Conservation (phyloP, 306 rosid genomes). For the Cicer chorassanicum region DNA sequence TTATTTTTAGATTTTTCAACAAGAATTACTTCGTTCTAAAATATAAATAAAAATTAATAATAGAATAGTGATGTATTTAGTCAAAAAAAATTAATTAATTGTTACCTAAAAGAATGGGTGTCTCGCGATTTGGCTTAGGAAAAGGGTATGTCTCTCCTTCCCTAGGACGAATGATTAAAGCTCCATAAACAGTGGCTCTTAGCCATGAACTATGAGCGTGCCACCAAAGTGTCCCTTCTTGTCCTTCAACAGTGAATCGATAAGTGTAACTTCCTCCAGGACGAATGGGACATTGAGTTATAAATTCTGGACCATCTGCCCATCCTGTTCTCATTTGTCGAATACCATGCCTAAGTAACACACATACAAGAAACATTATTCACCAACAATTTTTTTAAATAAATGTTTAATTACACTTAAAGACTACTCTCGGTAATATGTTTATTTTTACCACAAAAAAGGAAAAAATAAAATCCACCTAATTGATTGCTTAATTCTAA, state of each 20-base stretch:
- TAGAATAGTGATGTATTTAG: no score
- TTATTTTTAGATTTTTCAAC: no score
- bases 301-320: slow-evolving; percentile 96
- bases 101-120: slow-evolving; percentile 73
- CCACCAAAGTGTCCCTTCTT: slow-evolving; percentile 99
- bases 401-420: no score
- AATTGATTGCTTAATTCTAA: no score
- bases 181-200: slow-evolving; percentile 90
- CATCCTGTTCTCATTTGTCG: slow-evolving; percentile 86
- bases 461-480: no score
- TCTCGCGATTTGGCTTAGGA: slow-evolving; percentile 68
- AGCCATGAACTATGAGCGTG: slow-evolving; percentile 98
- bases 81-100: not conserved
- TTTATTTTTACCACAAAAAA: no score
- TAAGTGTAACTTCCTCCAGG: slow-evolving; percentile 84
- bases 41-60: no score
- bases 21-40: no score
- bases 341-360: slow-evolving; percentile 71
- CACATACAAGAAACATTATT: not conserved
- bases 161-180: slow-evolving; percentile 73
- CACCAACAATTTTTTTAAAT: no score
- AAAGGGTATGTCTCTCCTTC: slow-evolving; percentile 77
- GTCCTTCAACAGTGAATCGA: slow-evolving; percentile 71
- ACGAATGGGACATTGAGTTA: slow-evolving; percentile 88
- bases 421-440: no score